Evolutionary conservation across 164 flowering plant genomes (phyloP).

Genomic region (Liquidambar formosana): DNA sequence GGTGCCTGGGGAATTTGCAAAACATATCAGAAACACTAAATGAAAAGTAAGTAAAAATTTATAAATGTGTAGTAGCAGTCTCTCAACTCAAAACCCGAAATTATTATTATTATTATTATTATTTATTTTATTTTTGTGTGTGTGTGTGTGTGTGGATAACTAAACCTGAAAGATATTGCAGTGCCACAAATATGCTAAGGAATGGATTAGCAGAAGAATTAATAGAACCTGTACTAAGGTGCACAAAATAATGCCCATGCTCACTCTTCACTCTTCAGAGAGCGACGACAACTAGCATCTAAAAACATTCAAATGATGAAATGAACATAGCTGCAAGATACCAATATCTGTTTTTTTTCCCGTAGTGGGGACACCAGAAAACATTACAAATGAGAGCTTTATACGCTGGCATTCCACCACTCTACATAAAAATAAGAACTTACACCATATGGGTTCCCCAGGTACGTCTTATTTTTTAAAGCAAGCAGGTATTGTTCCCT

Average conservation of each 20-base stretch:
- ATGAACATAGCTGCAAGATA: neutral
- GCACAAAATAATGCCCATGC: neutral
- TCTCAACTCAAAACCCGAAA: neutral
- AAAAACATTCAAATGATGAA: neutral
- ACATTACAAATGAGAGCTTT: too few species aligned
- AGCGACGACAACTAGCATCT: neutral
- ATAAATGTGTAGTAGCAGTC: neutral
- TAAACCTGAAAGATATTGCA: neutral
- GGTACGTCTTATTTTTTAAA: too few species aligned
- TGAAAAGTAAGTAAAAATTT: neutral
- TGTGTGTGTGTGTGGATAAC: too few species aligned
- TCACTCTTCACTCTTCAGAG: neutral
- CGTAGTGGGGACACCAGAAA: too few species aligned
- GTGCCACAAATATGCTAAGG: neutral
- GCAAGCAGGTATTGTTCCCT: too few species aligned
- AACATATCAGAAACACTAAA: neutral
- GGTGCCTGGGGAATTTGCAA: constrained; percentile 27
- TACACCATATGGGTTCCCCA: too few species aligned
- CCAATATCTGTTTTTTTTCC: neutral
- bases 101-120: too few species aligned
- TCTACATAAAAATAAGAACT: too few species aligned
- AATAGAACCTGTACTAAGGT: neutral
- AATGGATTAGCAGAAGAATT: neutral
- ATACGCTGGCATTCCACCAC: too few species aligned
- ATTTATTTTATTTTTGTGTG: too few species aligned